Base-by-base conservation (phyloP, 768 basidiomycete species). In the Mycena polygramma region DNA sequence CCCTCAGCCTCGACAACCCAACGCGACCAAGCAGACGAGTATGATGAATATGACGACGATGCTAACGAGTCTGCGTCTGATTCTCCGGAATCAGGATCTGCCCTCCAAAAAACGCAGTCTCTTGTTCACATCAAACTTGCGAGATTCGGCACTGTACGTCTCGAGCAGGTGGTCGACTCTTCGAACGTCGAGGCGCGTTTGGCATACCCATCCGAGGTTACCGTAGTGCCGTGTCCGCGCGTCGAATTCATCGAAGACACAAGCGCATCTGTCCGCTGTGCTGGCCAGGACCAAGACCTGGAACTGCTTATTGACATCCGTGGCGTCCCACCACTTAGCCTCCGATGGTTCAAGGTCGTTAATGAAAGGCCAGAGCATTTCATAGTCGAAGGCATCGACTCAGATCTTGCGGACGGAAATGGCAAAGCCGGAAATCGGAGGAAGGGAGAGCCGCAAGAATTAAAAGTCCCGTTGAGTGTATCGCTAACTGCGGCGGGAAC, bases 161-260 rank as follows among this genome's bases (percentile, higher is more conserved):
- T 98, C 19, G 92, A 93, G 70, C 87, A 89, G 52, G 90, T 96
- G 17, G 77, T 89, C 22, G 96, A 97, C 77, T 79, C 85, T 15
- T 89, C 90, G 2, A 88, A 89, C 49, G 88, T 90, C 51, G 91
- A 92, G 51, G 94, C 95, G 45, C 90, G 94, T 35, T 81, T 97
- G n/a, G 80, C 87, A 63, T 85, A 86, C 63, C 83, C 90, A 52
- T 84, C 85, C 17, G 89, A 92, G 68, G 86, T 95, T 39, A 86
- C 88, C 0, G 83, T 97, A 52, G 94, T 91, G 15, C 93, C 95
- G 22, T 98, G 96, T 76, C 96, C 96, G 8, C 85, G 82, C 7
- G 94, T 91, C 6, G 87, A 88, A 73, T 96, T 96, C 75, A 80
- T 86, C 35, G 80, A 85, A 59, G 82, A 86, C 65, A 76, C 80